These are phyloP conservation scores for Brassica carinata DNA, from an alignment of 345 rosid genomes.

Conservation along the genomic window DNA sequence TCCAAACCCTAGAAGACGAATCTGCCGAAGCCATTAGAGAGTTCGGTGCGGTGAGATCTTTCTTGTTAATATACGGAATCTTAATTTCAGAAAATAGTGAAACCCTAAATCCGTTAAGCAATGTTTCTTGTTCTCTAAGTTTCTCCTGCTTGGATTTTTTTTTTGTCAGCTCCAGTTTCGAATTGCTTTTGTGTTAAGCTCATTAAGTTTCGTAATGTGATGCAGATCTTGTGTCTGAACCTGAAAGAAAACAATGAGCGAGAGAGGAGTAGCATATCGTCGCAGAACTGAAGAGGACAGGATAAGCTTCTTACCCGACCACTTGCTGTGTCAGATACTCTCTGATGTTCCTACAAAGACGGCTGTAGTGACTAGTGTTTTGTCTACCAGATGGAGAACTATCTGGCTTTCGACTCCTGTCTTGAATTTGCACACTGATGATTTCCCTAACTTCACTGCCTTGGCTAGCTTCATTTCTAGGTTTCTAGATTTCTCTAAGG, in stretches of 20 bases:
- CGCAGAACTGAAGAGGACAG: background rate
- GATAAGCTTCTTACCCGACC: background rate
- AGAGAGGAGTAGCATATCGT: background rate
- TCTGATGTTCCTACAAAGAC: background rate
- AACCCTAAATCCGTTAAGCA: no score
- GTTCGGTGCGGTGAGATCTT: no score
- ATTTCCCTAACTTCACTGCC: background rate
- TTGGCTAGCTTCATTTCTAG: background rate
- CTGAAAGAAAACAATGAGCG: background rate
- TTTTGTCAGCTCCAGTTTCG: background rate
- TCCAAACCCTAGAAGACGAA: no score
- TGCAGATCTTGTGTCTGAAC: background rate
- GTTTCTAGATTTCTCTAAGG: background rate
- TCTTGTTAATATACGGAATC: no score
- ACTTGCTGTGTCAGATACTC: slow-evolving; percentile 6
- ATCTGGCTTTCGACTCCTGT: background rate
- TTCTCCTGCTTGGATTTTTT: no score
- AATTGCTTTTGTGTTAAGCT: background rate
- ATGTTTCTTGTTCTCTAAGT: no score
- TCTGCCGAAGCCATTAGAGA: no score
- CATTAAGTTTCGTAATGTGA: background rate
- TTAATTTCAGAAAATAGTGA: no score
- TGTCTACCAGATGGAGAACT: background rate
- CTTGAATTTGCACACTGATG: background rate
- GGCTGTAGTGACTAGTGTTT: background rate